Evolutionary conservation across 202 grass and related monocot genomes (phyloP).

Genomic region (Eragrostis tef): DNA sequence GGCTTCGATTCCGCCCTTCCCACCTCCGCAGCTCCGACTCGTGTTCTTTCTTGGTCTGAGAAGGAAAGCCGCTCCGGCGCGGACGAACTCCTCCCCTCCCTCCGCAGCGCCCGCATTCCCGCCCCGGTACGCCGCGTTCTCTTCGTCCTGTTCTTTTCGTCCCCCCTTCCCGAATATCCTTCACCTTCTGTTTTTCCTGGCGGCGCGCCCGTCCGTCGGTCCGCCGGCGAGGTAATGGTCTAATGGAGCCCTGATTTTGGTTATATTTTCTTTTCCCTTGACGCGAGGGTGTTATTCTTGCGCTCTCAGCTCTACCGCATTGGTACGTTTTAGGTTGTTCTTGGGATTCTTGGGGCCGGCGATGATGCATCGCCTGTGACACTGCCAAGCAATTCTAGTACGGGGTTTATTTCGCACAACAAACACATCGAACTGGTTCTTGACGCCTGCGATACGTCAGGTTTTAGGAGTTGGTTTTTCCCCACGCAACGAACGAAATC

Average conservation of each 20-base stretch:
- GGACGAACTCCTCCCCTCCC: constrained; percentile 3
- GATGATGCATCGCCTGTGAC: neutral
- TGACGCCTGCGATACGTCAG: neutral
- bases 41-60: neutral
- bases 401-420: neutral
- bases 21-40: neutral
- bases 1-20: constrained; percentile 31
- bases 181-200: neutral
- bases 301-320: neutral
- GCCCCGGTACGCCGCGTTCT: constrained; percentile 14
- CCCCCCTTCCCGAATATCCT: neutral
- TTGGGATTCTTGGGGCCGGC: neutral
- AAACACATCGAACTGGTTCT: neutral
- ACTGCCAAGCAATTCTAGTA: neutral
- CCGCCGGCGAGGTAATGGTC: neutral
- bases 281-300: neutral
- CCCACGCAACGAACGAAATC: neutral
- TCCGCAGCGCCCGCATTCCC: neutral
- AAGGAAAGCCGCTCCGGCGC: constrained; percentile 21
- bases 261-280: neutral
- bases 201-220: neutral
- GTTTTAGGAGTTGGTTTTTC: neutral
- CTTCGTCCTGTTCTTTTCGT: neutral
- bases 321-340: neutral
- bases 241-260: neutral